These are phyloP conservation scores for Helianthus tuberosus DNA, from an alignment of 129 eudicot species.

Conservation along the genomic window DNA sequence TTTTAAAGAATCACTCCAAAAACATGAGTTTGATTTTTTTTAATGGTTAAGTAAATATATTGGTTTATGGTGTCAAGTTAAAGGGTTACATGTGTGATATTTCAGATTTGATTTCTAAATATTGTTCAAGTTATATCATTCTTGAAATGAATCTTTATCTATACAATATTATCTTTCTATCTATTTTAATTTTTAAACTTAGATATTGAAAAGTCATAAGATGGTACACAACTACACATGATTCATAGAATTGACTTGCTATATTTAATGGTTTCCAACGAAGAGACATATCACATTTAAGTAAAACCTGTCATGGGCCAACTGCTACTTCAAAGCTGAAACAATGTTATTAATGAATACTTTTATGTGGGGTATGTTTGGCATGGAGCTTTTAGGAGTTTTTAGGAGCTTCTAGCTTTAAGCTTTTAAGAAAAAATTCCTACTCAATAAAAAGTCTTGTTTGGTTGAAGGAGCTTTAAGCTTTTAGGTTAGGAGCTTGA, in stretches of 20 bases:
- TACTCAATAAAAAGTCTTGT: too few species aligned
- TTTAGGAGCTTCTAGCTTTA: too few species aligned
- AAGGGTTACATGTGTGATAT: slow-evolving; percentile 1
- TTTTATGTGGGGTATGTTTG: too few species aligned
- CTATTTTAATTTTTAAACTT: background rate
- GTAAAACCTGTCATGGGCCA: slow-evolving; percentile 23
- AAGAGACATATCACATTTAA: slow-evolving; percentile 38
- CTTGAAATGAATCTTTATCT: background rate
- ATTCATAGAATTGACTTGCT: slow-evolving; percentile 32
- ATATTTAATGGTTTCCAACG: slow-evolving; percentile 39
- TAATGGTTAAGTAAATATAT: slow-evolving; percentile 22
- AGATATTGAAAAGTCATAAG: slow-evolving; percentile 1
- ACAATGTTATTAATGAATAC: slow-evolving; percentile 7
- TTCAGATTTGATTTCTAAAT: background rate
- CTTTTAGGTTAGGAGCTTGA: too few species aligned
- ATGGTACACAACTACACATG: slow-evolving; percentile 19
- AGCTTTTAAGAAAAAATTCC: too few species aligned
- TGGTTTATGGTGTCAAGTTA: slow-evolving; percentile 12
- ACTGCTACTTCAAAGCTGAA: slow-evolving; percentile 12
- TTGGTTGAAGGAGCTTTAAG: too few species aligned
- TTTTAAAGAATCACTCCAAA: background rate
- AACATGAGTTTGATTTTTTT: slow-evolving; percentile 12
- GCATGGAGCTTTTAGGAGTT: too few species aligned
- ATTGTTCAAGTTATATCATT: background rate
- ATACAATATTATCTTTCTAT: background rate